phyloP scores from a whole-genome alignment of 169 alveolate genomes.

The Perkinsus marinus region DNA sequence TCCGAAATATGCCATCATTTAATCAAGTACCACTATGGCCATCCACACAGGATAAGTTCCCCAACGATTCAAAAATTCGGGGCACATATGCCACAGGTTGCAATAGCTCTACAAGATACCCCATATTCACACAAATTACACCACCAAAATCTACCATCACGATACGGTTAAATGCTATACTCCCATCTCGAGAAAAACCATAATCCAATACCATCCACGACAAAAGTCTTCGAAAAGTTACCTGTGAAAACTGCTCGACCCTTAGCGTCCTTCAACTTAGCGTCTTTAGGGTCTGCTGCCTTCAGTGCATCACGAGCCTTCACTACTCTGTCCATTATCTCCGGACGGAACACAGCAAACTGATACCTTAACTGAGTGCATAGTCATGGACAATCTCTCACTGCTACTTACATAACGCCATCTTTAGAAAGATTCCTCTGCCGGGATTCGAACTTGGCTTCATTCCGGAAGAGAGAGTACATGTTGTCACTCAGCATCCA shows the following conservation, averaged over 20 bases:
- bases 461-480: background rate
- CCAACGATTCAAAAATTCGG: too few species aligned
- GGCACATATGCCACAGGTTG: too few species aligned
- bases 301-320: background rate
- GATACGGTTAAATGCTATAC: too few species aligned
- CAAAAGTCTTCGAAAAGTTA: too few species aligned
- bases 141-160: too few species aligned
- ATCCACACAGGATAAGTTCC: too few species aligned
- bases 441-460: background rate
- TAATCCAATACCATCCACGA: background rate
- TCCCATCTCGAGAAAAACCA: too few species aligned
- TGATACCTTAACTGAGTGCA: background rate
- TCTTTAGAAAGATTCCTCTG: background rate
- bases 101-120: too few species aligned
- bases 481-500: background rate
- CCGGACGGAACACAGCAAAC: background rate
- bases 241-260: background rate
- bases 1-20: too few species aligned
- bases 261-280: background rate
- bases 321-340: background rate
- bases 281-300: background rate
- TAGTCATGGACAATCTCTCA: background rate
- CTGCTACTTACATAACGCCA: background rate
- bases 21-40: too few species aligned
- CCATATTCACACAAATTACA: too few species aligned